Conservation (phyloP, 495 filamentous ascomycete species). For the Penicillium coprophilum region DNA sequence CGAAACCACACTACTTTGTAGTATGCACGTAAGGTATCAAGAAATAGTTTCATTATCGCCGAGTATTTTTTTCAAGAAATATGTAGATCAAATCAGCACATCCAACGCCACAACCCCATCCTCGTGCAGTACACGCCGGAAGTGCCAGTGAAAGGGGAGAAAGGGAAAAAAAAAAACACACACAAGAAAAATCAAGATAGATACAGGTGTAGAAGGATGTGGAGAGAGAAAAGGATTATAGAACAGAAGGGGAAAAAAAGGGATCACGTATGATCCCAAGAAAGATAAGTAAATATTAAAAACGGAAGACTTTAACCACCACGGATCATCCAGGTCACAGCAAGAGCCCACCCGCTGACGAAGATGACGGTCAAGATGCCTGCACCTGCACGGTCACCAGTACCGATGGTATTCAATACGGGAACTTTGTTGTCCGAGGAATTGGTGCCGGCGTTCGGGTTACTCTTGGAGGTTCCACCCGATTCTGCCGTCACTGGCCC, state of each 20-base stretch:
- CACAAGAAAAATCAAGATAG: slow-evolving; percentile 11
- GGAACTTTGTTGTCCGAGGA: slow-evolving; percentile 24
- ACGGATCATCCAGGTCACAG: slow-evolving; percentile 45
- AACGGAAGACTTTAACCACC: slow-evolving; percentile 25
- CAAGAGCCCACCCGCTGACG: slow-evolving; percentile 51
- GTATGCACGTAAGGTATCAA: not conserved
- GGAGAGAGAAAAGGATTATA: slow-evolving; percentile 15
- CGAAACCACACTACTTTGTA: not conserved
- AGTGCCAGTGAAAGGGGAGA: slow-evolving; percentile 12
- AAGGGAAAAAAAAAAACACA: not conserved
- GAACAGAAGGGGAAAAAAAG: slow-evolving; percentile 18
- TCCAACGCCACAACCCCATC: slow-evolving; percentile 20
- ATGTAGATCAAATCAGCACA: slow-evolving; percentile 9
- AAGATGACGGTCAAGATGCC: slow-evolving; percentile 63
- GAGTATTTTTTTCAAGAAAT: not conserved
- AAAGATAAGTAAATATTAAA: slow-evolving; percentile 6
- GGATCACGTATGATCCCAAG: slow-evolving; percentile 14
- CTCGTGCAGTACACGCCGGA: slow-evolving; percentile 14
- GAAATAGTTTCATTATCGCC: slow-evolving; percentile 4
- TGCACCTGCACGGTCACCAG: slow-evolving; percentile 61
- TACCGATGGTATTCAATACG: slow-evolving; percentile 43
- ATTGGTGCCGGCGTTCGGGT: slow-evolving; percentile 56
- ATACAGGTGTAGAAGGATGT: slow-evolving; percentile 18
- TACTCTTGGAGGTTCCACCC: slow-evolving; percentile 66
- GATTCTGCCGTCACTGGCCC: slow-evolving; percentile 55